These are phyloP conservation scores for Colletotrichum lupini DNA, from an alignment of 2,329 filamentous ascomycete genomes.

Conservation along the genomic window DNA sequence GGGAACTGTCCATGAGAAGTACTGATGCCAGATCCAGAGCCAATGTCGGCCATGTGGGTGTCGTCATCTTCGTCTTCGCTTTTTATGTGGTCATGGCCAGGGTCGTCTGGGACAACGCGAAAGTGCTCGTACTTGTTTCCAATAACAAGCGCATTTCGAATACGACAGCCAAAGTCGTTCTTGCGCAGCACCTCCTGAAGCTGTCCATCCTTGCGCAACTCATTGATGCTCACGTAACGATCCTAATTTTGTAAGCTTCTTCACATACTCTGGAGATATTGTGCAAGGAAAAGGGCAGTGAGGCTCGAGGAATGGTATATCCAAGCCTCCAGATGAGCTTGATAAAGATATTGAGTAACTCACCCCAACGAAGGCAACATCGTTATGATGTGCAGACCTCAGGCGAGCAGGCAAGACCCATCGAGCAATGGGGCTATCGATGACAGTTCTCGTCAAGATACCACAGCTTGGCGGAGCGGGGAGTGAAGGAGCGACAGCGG, in stretches of 20 bases:
- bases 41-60: constrained; percentile 47
- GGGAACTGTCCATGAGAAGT: constrained; percentile 57
- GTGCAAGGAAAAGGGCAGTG: neutral
- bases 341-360: constrained; percentile 45
- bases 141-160: constrained; percentile 82
- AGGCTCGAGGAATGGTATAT: constrained; percentile 15
- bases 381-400: constrained; percentile 75
- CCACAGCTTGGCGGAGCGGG: constrained; percentile 68
- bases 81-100: constrained; percentile 45
- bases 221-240: constrained; percentile 82
- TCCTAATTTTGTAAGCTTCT: constrained; percentile 62
- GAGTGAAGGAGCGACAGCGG: constrained; percentile 42
- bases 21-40: constrained; percentile 23
- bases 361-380: constrained; percentile 88
- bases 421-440: constrained; percentile 79
- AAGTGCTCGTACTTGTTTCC: constrained; percentile 61
- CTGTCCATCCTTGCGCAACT: constrained; percentile 75
- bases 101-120: constrained; percentile 44
- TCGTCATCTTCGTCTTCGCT: constrained; percentile 51
- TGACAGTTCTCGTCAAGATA: constrained; percentile 80
- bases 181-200: constrained; percentile 83
- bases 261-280: neutral
- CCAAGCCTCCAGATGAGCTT: neutral
- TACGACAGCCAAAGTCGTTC: constrained; percentile 80
- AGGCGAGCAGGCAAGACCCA: constrained; percentile 85